These are phyloP conservation scores for Calycina herbarum DNA, from an alignment of 2,329 filamentous ascomycete genomes.

Conservation along the genomic window DNA sequence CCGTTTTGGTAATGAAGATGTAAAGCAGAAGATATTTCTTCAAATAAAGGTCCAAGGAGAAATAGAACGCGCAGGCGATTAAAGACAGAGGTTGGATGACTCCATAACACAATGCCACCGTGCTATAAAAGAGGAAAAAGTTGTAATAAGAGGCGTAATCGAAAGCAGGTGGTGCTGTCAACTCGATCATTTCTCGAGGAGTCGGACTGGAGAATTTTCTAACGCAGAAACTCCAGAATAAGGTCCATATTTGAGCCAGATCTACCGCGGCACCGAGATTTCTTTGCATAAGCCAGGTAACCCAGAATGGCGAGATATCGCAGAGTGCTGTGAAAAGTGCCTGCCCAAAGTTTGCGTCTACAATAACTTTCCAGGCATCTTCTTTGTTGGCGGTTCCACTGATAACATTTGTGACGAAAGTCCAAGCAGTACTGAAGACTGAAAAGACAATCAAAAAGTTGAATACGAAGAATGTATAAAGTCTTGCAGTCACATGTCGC, in stretches of 20 bases:
- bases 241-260: constrained; percentile 80
- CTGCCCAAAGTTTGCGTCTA: constrained; percentile 60
- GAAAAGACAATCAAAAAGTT: constrained; percentile 97
- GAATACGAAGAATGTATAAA: constrained; percentile 95
- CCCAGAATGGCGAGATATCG: constrained; percentile 85
- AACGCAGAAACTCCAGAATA: constrained; percentile 81
- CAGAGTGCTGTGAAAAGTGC: constrained; percentile 73
- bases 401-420: constrained; percentile 67
- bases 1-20: constrained; percentile 94
- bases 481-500: constrained; percentile 82
- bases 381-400: constrained; percentile 52
- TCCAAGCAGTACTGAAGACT: constrained; percentile 81
- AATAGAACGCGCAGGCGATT: constrained; percentile 85
- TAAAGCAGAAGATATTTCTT: constrained; percentile 97
- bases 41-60: constrained; percentile 79
- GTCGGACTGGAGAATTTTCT: constrained; percentile 86
- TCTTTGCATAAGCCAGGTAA: constrained; percentile 88
- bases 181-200: constrained; percentile 85
- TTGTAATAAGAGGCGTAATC: constrained; percentile 98
- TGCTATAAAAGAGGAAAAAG: constrained; percentile 93
- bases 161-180: constrained; percentile 88
- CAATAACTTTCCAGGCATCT: constrained; percentile 69
- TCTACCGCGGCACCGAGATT: constrained; percentile 94
- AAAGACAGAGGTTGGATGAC: constrained; percentile 85
- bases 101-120: constrained; percentile 82